phyloP scores from a whole-genome alignment of 139 green algal species.

The Chlamydomonas schloesseri region DNA sequence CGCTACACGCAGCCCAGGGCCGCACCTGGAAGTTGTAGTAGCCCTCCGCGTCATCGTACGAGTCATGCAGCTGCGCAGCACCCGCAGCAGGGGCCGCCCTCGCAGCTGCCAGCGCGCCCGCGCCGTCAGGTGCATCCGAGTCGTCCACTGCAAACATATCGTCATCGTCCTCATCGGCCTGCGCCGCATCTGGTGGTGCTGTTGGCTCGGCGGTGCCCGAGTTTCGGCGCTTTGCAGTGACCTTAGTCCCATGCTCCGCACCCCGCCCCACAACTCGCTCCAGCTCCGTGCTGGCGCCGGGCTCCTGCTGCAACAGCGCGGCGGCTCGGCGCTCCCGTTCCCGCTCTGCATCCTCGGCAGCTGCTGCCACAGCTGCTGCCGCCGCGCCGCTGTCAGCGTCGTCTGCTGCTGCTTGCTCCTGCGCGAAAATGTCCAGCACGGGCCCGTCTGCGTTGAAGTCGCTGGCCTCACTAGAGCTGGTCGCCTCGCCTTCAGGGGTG shows the following conservation, averaged over 20 bases:
- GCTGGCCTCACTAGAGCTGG: slow-evolving; percentile 28
- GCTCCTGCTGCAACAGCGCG: background rate
- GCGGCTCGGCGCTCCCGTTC: background rate
- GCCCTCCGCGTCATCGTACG: slow-evolving; percentile 94
- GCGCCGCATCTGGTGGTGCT: too few relatives aligned
- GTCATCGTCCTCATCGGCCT: slow-evolving; percentile 52
- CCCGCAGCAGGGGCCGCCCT: slow-evolving; percentile 8
- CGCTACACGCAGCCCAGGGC: too few relatives aligned
- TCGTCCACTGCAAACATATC: slow-evolving; percentile 81
- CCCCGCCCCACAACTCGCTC: background rate
- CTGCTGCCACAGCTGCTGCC: background rate
- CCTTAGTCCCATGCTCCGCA: background rate
- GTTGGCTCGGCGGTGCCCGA: too few relatives aligned
- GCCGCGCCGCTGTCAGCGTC: slow-evolving; percentile 41
- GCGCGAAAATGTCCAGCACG: slow-evolving; percentile 59
- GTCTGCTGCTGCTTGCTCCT: background rate
- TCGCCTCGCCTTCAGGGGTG: slow-evolving; percentile 54
- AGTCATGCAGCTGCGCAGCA: slow-evolving; percentile 77
- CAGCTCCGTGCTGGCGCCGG: slow-evolving; percentile 10
- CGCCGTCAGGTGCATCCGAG: slow-evolving; percentile 3
- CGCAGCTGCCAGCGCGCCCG: background rate
- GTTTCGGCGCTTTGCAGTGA: too few relatives aligned
- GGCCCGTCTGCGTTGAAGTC: slow-evolving; percentile 49
- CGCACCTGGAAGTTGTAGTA: slow-evolving; percentile 97
- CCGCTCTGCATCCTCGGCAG: slow-evolving; percentile 23